phyloP scores from a whole-genome alignment of 306 rosid genomes.

The Begonia loranthoides region DNA sequence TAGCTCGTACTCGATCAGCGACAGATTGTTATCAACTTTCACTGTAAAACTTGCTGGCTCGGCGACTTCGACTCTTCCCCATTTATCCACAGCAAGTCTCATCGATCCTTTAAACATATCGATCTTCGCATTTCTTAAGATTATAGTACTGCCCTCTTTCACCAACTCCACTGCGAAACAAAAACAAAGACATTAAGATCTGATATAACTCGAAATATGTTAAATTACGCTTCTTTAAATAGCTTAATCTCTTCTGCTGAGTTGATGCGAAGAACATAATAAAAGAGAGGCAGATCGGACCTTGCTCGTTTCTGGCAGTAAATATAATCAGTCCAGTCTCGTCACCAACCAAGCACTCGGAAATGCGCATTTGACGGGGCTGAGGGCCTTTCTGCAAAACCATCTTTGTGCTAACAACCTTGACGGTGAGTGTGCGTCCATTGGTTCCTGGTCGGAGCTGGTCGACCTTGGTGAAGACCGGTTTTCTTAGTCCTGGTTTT shows the following conservation, averaged over 20 bases:
- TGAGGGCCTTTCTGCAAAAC: slow-evolving; percentile 74
- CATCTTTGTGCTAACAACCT: slow-evolving; percentile 42
- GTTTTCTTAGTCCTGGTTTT: slow-evolving; percentile 50
- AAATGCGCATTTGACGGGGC: slow-evolving; percentile 32
- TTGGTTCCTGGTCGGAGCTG: slow-evolving; percentile 64
- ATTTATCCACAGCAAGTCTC: slow-evolving; percentile 38
- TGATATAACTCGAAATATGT: too few species aligned
- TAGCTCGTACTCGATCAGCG: slow-evolving; percentile 28
- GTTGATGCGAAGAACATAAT: too few species aligned
- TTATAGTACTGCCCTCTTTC: slow-evolving; percentile 26
- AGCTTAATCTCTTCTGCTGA: too few species aligned
- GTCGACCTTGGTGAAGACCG: slow-evolving; percentile 62
- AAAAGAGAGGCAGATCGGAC: slow-evolving; percentile 9
- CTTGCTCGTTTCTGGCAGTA: slow-evolving; percentile 84
- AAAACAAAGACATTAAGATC: neutral
- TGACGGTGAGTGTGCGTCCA: slow-evolving; percentile 63
- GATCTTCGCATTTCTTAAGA: slow-evolving; percentile 27
- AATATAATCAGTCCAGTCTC: slow-evolving; percentile 69
- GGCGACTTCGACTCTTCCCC: slow-evolving; percentile 31
- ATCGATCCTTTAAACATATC: slow-evolving; percentile 35
- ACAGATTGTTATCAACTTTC: slow-evolving; percentile 33
- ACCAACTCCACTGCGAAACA: slow-evolving; percentile 20
- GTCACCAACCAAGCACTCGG: slow-evolving; percentile 78
- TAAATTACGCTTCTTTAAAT: too few species aligned
- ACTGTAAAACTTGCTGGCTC: slow-evolving; percentile 29